Conservation (phyloP, 306 rosid species). For the barrel medic (Medicago truncatula) region MtrunA17r5.0-ANR NC_053044.1:6900001-6900500, state of each 20-base stretch:
- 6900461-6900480: conserved; percentile 36
- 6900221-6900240: conserved; percentile 20
- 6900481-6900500: conserved; percentile 51
- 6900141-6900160: no score
- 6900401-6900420: conserved; percentile 44
- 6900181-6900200: no score
- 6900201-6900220: no score
- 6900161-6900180: no score
- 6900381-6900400: conserved; percentile 62
- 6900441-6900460: conserved; percentile 28
- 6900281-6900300: conserved; percentile 43
- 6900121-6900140: no score
- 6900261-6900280: conserved; percentile 43
- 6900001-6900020: no score
- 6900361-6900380: conserved; percentile 67
- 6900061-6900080: no score
- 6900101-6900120: no score
- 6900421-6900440: conserved; percentile 51
- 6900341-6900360: conserved; percentile 65
- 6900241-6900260: conserved; percentile 25
- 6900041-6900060: no score
- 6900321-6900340: conserved; percentile 56
- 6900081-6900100: no score
- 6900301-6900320: conserved; percentile 54
- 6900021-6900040: no score